These are phyloP conservation scores for Aspergillus aculeatinus DNA, from an alignment of 2,329 filamentous ascomycete genomes.

Conservation along the genomic window DNA sequence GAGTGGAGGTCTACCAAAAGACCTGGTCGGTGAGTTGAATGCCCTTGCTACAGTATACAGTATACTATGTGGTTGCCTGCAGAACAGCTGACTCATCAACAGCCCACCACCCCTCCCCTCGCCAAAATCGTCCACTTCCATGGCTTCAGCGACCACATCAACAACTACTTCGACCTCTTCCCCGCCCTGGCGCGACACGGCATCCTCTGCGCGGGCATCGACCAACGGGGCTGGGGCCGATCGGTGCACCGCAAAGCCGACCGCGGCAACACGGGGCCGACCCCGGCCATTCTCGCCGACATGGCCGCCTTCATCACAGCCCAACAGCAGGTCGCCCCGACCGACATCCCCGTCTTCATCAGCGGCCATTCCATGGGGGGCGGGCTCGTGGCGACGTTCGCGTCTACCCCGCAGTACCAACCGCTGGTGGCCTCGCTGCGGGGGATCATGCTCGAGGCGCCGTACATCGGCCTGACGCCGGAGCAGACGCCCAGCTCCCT, in stretches of 20 bases:
- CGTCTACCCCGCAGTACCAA: slow-evolving; percentile 6
- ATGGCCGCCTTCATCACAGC: slow-evolving; percentile 6
- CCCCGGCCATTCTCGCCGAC: slow-evolving; percentile 5
- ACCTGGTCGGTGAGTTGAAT: slow-evolving; percentile 12
- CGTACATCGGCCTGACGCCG: slow-evolving; percentile 8
- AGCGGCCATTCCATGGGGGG: slow-evolving; percentile 9
- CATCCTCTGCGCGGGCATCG: slow-evolving; percentile 8
- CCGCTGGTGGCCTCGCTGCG: slow-evolving; percentile 3
- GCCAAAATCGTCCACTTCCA: slow-evolving; percentile 13
- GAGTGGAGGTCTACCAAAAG: slow-evolving; percentile 10
- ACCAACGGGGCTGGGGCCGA: slow-evolving; percentile 12
- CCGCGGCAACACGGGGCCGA: slow-evolving; percentile 12
- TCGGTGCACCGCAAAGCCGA: slow-evolving; percentile 7
- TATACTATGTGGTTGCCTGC: not conserved
- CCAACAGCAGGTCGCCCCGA: not conserved
- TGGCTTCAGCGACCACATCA: slow-evolving; percentile 14
- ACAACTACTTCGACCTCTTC: slow-evolving; percentile 10
- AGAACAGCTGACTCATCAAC: not conserved
- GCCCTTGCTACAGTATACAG: not conserved
- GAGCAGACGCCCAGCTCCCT: slow-evolving; percentile 1
- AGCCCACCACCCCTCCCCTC: not conserved
- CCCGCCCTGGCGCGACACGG: slow-evolving; percentile 4
- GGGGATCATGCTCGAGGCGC: slow-evolving; percentile 3
- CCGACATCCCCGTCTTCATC: slow-evolving; percentile 1
- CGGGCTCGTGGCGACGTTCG: slow-evolving; percentile 2